Evolutionary conservation across 768 basidiomycete genomes (phyloP), one percentile per base, ranked within the genome.

Genomic region (Cystofilobasidium capitatum): DNA sequence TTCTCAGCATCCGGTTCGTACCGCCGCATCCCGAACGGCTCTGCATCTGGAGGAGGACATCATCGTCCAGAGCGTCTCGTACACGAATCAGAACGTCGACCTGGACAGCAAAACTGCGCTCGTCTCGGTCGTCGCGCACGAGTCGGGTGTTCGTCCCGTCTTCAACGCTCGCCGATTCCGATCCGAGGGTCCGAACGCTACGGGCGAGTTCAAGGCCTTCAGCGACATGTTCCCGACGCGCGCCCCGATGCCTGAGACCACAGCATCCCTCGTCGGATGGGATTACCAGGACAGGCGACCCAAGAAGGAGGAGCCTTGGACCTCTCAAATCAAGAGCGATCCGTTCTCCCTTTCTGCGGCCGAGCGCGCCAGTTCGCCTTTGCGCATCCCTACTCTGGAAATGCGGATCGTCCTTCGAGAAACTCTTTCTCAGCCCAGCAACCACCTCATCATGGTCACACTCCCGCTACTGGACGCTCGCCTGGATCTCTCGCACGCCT

Each of bases 101-200:
- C 31, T 59, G 62, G 74, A 33, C 4, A 45, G 20, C 33, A 79
- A 42, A 75, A 79, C n/a, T 71, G 75, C 39, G 80, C 80, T 29
- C 76, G 83, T 66, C 68, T 83, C 33, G 78, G 79, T 65, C 47
- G 85, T 77, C 3, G 60, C 85, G 3, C 80, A 81, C 70, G 80
- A 83, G 58, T 75, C 83, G 20, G 78, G 81, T 3, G 64, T 87
- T n/a, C 81, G 85, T 85, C 88, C 75, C 83, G 87, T 73, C 84
- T 85, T 17, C 79, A 81, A 64, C 66, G 69, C 69, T 79, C 85
- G 61, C 76, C 81, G 69, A 76, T 66, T 45, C 72, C 74, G 64
- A 81, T 79, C 72, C 81, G 80, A 64, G 83, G 83, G 69, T 64
- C 86, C 3, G 76, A 77, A 24, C 74, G 85, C 45, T 6, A 17